Evolutionary conservation across 2,329 filamentous ascomycete species (phyloP).

Genomic region (Aspergillus sclerotialis): DNA sequence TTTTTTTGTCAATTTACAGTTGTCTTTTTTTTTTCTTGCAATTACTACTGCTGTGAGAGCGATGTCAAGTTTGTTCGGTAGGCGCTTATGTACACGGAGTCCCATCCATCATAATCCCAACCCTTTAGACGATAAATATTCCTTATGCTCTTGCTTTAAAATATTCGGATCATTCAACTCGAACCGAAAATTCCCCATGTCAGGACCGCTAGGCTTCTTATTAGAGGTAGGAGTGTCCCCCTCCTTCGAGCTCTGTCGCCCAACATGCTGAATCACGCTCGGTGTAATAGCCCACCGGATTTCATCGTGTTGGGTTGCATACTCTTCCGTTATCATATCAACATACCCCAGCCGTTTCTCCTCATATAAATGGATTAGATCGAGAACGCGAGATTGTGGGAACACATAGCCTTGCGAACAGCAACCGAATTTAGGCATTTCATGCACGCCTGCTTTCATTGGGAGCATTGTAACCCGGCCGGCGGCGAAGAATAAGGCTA

Average conservation of each 20-base stretch:
- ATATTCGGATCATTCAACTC: conserved; percentile 10
- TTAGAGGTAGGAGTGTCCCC: not conserved
- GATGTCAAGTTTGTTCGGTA: too few species aligned
- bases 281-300: conserved; percentile 38
- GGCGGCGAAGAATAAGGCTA: conserved; percentile 35
- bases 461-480: conserved; percentile 34
- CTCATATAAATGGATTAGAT: conserved; percentile 25
- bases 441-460: conserved; percentile 27
- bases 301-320: conserved; percentile 31
- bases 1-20: too few species aligned
- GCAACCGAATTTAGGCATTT: conserved; percentile 38
- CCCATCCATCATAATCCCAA: too few species aligned
- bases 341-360: conserved; percentile 28
- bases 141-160: conserved; percentile 3
- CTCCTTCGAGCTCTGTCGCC: conserved; percentile 32
- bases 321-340: conserved; percentile 37
- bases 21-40: too few species aligned
- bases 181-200: conserved; percentile 16
- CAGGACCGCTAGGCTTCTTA: conserved; percentile 1
- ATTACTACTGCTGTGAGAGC: too few species aligned
- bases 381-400: conserved; percentile 22
- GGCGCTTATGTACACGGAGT: too few species aligned
- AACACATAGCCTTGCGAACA: conserved; percentile 41
- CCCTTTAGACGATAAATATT: too few species aligned
- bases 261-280: conserved; percentile 40